phyloP scores from a whole-genome alignment of 108 stramenopile genomes.

The Mayamaea pseudoterrestris region DNA sequence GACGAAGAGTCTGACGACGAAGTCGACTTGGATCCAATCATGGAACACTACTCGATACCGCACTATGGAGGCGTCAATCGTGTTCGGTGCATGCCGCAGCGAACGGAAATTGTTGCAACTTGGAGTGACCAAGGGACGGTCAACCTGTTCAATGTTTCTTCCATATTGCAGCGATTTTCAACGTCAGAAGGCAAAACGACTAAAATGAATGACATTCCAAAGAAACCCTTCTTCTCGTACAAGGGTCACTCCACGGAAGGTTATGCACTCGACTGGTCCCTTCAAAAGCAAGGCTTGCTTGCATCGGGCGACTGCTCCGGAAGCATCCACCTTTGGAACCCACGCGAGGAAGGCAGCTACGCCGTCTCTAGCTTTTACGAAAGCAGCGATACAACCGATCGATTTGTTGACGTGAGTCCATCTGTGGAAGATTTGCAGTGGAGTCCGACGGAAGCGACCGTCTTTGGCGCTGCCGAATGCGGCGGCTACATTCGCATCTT shows the following conservation, averaged over 20 bases:
- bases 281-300: constrained; percentile 48
- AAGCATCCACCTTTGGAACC: constrained; percentile 74
- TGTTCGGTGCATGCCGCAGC: constrained; percentile 87
- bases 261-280: constrained; percentile 91
- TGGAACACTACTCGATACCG: constrained; percentile 68
- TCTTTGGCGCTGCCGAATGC: constrained; percentile 81
- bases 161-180: constrained; percentile 35
- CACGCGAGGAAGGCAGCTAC: constrained; percentile 20
- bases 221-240: constrained; percentile 70
- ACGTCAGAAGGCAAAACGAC: constrained; percentile 33
- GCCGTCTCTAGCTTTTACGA: constrained; percentile 40
- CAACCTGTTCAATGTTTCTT: constrained; percentile 76
- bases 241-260: constrained; percentile 77
- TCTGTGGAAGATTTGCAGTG: constrained; percentile 95
- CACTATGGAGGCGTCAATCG: constrained; percentile 94
- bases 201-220: constrained; percentile 10
- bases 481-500: constrained; percentile 78
- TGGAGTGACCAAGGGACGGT: constrained; percentile 85
- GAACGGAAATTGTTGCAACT: constrained; percentile 74
- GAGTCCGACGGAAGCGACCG: constrained; percentile 90
- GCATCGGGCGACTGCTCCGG: constrained; percentile 88
- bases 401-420: constrained; percentile 22
- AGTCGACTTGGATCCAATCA: constrained; percentile 75
- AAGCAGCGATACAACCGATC: too few species aligned
- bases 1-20: constrained; percentile 67